Conservation (phyloP, 2,329 filamentous ascomycete species). For the Ophiostoma tasmaniense region DNA sequence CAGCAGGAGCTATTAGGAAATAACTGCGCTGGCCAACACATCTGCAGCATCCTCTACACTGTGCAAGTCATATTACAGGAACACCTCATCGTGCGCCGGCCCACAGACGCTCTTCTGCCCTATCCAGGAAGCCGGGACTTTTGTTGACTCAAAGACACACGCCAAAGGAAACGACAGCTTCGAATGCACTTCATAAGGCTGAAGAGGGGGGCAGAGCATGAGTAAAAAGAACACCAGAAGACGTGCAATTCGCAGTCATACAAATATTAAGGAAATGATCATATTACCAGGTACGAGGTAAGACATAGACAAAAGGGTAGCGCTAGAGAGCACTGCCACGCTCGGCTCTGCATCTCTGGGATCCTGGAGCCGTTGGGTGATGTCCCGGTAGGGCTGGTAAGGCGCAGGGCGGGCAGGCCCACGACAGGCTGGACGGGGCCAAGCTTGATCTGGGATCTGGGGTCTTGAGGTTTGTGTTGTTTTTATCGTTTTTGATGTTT, state of each 20-base stretch:
- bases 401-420: constrained; percentile 5
- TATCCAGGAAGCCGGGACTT: neutral
- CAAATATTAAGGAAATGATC: neutral
- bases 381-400: constrained; percentile 6
- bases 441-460: neutral
- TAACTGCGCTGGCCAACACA: neutral
- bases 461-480: neutral
- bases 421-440: constrained; percentile 13
- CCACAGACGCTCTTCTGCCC: neutral
- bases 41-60: neutral
- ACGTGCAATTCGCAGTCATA: neutral
- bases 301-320: neutral
- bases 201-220: neutral
- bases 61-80: neutral
- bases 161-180: neutral
- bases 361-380: neutral
- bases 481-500: neutral
- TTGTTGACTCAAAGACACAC: neutral
- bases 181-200: neutral
- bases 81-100: neutral
- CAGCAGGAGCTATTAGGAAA: neutral
- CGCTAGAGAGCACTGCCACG: constrained; percentile 26
- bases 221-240: neutral
- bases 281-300: neutral
- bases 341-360: constrained; percentile 22